These are phyloP conservation scores for Auricularia sp. DNA, from an alignment of 768 basidiomycete species.

Conservation along the genomic window DNA sequence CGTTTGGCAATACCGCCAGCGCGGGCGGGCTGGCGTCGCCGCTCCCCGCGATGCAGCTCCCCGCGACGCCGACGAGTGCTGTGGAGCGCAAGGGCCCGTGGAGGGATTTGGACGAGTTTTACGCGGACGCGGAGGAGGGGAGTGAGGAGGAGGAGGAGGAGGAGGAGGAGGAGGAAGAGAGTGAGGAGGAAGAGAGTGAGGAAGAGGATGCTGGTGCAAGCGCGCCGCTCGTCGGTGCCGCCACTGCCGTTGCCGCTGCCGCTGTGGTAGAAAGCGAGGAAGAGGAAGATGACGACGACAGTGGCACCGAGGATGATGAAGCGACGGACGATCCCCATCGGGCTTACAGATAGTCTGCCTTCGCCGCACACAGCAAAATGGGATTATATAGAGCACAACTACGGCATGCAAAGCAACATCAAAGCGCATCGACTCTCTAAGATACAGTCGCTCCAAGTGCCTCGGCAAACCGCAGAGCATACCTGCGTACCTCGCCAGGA, in stretches of 20 bases:
- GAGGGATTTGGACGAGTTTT: constrained; percentile 66
- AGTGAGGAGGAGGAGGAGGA: constrained; percentile 24
- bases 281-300: constrained; percentile 12
- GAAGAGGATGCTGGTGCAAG: constrained; percentile 23
- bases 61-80: constrained; percentile 21
- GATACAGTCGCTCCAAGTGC: constrained; percentile 29
- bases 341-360: too few relatives aligned
- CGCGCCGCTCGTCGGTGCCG: neutral
- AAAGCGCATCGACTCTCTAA: constrained; percentile 9
- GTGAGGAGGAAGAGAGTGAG: constrained; percentile 31
- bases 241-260: constrained; percentile 1
- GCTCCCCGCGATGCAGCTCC: constrained; percentile 16
- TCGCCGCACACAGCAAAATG: too few relatives aligned
- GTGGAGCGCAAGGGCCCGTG: constrained; percentile 34
- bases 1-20: constrained; percentile 14
- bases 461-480: constrained; percentile 44
- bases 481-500: constrained; percentile 61
- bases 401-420: too few relatives aligned
- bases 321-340: too few relatives aligned
- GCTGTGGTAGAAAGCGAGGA: constrained; percentile 18
- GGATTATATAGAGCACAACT: too few relatives aligned
- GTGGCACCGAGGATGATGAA: too few relatives aligned
- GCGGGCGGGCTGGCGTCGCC: constrained; percentile 35
- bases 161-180: constrained; percentile 14
- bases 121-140: constrained; percentile 34